Conservation (phyloP, 1,139 yeast species). For the Yamadazyma mexicana region DNA sequence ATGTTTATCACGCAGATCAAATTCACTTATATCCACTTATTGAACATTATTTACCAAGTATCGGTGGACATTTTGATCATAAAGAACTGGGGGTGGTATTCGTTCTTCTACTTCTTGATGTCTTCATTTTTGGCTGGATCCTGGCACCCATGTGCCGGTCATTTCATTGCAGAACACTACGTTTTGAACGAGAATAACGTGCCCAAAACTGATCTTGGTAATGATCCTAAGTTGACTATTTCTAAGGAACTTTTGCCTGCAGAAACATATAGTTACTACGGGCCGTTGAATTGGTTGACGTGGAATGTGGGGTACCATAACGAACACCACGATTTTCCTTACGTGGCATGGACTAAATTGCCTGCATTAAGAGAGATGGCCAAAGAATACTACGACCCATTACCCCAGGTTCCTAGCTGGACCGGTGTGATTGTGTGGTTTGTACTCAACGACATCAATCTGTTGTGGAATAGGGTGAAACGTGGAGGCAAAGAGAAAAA, state of each 20-base stretch:
- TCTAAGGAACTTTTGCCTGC: constrained; percentile 47
- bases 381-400: constrained; percentile 75
- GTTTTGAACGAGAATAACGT: constrained; percentile 63
- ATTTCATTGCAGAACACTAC: constrained; percentile 92
- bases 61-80: constrained; percentile 58
- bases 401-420: constrained; percentile 83
- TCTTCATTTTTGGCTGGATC: constrained; percentile 90
- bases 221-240: constrained; percentile 24
- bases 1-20: constrained; percentile 78
- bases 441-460: constrained; percentile 63
- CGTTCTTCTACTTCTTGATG: constrained; percentile 66
- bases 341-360: constrained; percentile 83
- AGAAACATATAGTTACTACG: constrained; percentile 90
- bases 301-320: constrained; percentile 95
- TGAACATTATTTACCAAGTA: constrained; percentile 66
- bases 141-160: constrained; percentile 92
- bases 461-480: constrained; percentile 80
- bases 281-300: constrained; percentile 69
- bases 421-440: constrained; percentile 73
- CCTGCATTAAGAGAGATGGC: constrained; percentile 69
- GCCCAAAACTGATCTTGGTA: constrained; percentile 20
- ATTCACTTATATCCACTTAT: constrained; percentile 70
- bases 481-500: constrained; percentile 47
- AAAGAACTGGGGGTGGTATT: constrained; percentile 58
- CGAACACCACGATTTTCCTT: constrained; percentile 95